Evolutionary conservation across 2,329 filamentous ascomycete species (phyloP).

Genomic region (Sordariomycetes sp.): DNA sequence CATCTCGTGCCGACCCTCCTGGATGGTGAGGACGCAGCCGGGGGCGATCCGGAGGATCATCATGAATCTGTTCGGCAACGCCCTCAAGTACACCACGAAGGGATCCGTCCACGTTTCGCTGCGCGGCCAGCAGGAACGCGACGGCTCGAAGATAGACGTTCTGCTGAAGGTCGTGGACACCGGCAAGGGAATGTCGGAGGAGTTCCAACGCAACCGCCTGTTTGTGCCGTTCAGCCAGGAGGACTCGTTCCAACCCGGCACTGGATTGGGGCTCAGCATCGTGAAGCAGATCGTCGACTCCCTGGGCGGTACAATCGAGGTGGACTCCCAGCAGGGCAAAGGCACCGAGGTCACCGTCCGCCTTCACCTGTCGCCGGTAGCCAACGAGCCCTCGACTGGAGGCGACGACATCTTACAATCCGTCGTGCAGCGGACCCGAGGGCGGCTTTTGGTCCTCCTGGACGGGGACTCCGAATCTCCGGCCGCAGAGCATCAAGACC

Average conservation of each 20-base stretch:
- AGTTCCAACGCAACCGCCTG: slow-evolving; percentile 49
- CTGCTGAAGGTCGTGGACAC: slow-evolving; percentile 47
- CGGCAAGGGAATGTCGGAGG: slow-evolving; percentile 54
- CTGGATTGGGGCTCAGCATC: slow-evolving; percentile 54
- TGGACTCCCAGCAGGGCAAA: slow-evolving; percentile 40
- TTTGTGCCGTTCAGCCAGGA: slow-evolving; percentile 58
- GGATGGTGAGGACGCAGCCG: slow-evolving; percentile 44
- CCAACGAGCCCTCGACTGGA: slow-evolving; percentile 1
- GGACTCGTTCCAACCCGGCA: slow-evolving; percentile 48
- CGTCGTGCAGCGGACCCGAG: slow-evolving; percentile 8
- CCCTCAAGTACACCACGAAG: slow-evolving; percentile 49
- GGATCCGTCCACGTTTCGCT: slow-evolving; percentile 38
- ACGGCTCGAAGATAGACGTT: slow-evolving; percentile 13
- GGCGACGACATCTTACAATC: slow-evolving; percentile 9
- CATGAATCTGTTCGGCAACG: slow-evolving; percentile 55
- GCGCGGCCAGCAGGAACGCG: slow-evolving; percentile 11
- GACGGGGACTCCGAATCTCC: slow-evolving; percentile 5
- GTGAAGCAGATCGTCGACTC: slow-evolving; percentile 52
- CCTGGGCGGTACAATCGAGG: slow-evolving; percentile 48
- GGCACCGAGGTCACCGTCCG: slow-evolving; percentile 46
- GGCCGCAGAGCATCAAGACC: slow-evolving; percentile 7
- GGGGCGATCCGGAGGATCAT: slow-evolving; percentile 43
- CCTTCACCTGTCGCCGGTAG: slow-evolving; percentile 24
- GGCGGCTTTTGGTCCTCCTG: slow-evolving; percentile 10
- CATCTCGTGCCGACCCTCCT: slow-evolving; percentile 32